Percentiles rank a stretch among this genome's conserved stretches.
Evolutionary conservation across 371 early-diverging fungal genomes (phyloP).

Genomic region (Catenaria anguillulae): DNA sequence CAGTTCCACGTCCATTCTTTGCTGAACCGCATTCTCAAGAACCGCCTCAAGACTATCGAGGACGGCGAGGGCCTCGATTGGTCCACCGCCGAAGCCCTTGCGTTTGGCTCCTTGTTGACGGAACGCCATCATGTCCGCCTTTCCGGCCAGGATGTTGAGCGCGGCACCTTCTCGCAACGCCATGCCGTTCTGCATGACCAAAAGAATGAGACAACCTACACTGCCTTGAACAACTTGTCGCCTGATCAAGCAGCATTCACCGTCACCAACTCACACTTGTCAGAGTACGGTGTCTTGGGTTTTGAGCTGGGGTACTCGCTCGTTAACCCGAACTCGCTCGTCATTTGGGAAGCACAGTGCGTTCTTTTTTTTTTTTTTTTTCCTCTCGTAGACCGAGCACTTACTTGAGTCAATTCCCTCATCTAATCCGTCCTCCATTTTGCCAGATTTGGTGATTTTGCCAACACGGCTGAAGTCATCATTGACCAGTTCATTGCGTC

Average conservation of each 20-base stretch:
- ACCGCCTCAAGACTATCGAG: constrained; percentile 59
- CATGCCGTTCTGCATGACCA: constrained; percentile 92
- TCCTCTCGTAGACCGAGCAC: neutral
- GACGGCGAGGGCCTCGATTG: constrained; percentile 76
- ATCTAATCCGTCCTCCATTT: too few relatives aligned
- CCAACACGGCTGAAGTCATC: constrained; percentile 91
- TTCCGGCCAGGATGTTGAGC: constrained; percentile 89
- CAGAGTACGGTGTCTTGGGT: constrained; percentile 91
- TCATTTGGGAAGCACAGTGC: constrained; percentile 97
- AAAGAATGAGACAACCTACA: constrained; percentile 48
- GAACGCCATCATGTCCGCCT: constrained; percentile 84
- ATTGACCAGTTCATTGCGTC: constrained; percentile 90
- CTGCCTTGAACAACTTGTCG: constrained; percentile 65
- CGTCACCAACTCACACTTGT: constrained; percentile 84
- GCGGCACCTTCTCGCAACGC: constrained; percentile 96
- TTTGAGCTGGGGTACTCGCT: constrained; percentile 93
- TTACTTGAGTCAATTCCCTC: constrained; percentile 11
- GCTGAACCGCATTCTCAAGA: constrained; percentile 66
- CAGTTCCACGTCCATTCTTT: constrained; percentile 75
- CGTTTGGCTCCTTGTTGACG: constrained; percentile 76
- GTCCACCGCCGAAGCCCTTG: constrained; percentile 91
- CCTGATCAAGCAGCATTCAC: constrained; percentile 70
- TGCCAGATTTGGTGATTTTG: constrained; percentile 94
- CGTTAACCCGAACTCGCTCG: constrained; percentile 78
- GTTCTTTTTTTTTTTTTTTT: too few relatives aligned